Evolutionary conservation across 1,284 basidiomycete genomes (phyloP), one percentile per base, ranked within the genome.

Genomic region (Uromyces viciae-fabae): DNA sequence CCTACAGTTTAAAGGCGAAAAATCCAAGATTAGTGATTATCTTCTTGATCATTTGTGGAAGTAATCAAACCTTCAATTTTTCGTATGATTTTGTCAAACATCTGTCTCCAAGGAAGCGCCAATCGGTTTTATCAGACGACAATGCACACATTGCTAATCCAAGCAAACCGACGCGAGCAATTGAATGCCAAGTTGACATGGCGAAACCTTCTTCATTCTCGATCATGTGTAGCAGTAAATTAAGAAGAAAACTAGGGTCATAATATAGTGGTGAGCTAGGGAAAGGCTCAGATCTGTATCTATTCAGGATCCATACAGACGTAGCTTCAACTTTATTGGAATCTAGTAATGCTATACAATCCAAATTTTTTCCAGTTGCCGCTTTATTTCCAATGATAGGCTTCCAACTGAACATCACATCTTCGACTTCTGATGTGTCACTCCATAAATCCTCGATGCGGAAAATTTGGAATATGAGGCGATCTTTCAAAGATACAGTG

Each of bases 121-220:
- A 83, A 9, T 86, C 86, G 4, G 91, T 84, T 88, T 88, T 15
- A 94, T 90, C 49, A 93, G 92, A 90, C 0, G 94, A 92, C 72
- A 97, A 85, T 0, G 90, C 89, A 49, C 92, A 90, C 28, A 97
- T 88, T 0, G 92, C 88, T 46, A 98, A 84, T 49, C 93, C 90
- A 15, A 93, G 88, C 3, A 91, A 88, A 83, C 96, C 95, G 25
- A 91, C 93, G 81, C 94, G 88, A 85, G 95, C 91, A 8, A 98
- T 85, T 83, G 93, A 91, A 15, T 97, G 91, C 94, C 94, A 97
- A 42, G 89, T 90, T 81, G 92, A 87, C 0, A 91, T 90, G 0
- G 90, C 90, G 0, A 90, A 85, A 90, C 25, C 78, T 74, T 17
- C 87, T 88, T 66, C 88, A 87, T 43, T 91, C 90, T 81, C 0